Evolutionary conservation across 2,329 filamentous ascomycete genomes (phyloP), one percentile per base, ranked within the genome.

Genomic region (Fusarium begoniae): DNA sequence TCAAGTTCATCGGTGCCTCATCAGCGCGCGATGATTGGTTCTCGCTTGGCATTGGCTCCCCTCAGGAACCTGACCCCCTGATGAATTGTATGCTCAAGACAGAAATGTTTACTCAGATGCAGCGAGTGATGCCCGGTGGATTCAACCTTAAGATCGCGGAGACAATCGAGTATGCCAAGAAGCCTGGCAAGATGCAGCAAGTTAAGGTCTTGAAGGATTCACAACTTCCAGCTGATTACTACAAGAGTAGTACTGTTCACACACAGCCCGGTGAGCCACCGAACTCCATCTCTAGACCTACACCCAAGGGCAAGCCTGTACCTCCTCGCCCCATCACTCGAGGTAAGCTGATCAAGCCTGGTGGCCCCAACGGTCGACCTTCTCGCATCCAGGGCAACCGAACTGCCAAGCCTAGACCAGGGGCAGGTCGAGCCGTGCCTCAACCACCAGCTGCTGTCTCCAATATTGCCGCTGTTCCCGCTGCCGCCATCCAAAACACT

Each of bases 21-120:
- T 94, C 89, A 22, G 85, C 93, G 69, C 94, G 94, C 73, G 96
- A 99, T 78, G 96, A 99, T 83, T 99, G 96, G 96, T 98, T 99
- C 82, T 94, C 96, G 3, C 87, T 99, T 41, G 94, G 95, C 7
- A 89, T 97, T 50, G 94, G 94, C n/a, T 95, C 95, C 38, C 92
- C 92, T 14, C 94, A 97, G 80, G 96, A 98, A 81, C 88, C 96
- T 1, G 96, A 99, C 82, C 95, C 96, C n/a, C 87, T 99, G 28
- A 83, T 99, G 79, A 97, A 92, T 84, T 99, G 96, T 80, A 86
- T 98, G 26, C 91, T 99, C 83, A 99, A 99, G 86, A 99, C 96
- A 0, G 96, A 99, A 80, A 92, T 99, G 83, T 97, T 98, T 80
- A 97, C 96, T 2, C 95, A 98, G 73, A 91, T 99, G 85, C 91